Percentiles rank a stretch among this genome's conserved stretches.
Conservation (phyloP, 345 rosid genomes). For the Salix dunnii region DNA sequence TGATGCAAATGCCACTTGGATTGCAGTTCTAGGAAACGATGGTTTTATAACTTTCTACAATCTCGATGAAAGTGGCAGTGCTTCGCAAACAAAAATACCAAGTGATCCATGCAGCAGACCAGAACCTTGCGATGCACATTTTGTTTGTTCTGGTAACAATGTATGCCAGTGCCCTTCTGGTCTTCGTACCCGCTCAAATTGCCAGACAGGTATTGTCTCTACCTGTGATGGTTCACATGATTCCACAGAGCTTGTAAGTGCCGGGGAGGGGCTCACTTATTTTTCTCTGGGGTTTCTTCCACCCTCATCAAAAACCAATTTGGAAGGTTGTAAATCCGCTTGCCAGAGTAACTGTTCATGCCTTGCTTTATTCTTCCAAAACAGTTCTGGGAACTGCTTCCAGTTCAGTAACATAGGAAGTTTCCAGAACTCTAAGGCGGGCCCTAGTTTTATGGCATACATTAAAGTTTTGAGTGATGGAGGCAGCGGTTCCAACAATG, state of each 20-base stretch:
- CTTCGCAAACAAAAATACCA: constrained; percentile 59
- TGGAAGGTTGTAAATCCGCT: constrained; percentile 61
- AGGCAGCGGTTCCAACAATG: constrained; percentile 17
- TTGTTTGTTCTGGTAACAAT: constrained; percentile 47
- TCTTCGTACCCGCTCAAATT: constrained; percentile 35
- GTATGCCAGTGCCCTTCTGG: constrained; percentile 61
- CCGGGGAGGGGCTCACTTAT: constrained; percentile 53
- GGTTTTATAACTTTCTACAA: constrained; percentile 62
- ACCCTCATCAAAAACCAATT: constrained; percentile 49
- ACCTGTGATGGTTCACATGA: constrained; percentile 43
- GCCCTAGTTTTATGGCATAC: constrained; percentile 46
- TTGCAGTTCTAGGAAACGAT: constrained; percentile 59
- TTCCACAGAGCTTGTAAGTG: constrained; percentile 46
- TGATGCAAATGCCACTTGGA: constrained; percentile 61
- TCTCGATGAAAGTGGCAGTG: constrained; percentile 27
- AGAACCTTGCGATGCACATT: constrained; percentile 58
- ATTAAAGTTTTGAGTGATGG: constrained; percentile 48
- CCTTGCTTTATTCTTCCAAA: constrained; percentile 63
- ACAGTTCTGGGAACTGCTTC: constrained; percentile 66
- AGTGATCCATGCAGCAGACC: constrained; percentile 61
- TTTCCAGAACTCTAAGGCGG: constrained; percentile 37
- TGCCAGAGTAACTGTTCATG: constrained; percentile 76
- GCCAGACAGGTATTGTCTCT: constrained; percentile 51
- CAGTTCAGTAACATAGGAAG: constrained; percentile 69
- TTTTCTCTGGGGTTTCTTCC: constrained; percentile 57